phyloP scores from a whole-genome alignment of 179 eudicot species.

The Silene vulgaris region DNA sequence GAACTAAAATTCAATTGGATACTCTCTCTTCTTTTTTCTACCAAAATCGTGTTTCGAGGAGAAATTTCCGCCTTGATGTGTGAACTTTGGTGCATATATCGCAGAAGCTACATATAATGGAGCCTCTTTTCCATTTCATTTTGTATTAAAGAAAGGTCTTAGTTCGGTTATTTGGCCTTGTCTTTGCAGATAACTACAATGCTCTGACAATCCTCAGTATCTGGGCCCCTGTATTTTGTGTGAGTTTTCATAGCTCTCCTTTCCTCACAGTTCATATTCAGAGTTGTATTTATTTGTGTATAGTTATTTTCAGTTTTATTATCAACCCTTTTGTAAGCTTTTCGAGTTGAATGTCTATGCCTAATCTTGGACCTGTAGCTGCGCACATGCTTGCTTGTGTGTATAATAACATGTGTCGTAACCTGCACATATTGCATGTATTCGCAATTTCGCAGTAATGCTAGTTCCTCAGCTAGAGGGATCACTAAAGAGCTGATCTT shows the following conservation, averaged over 20 bases:
- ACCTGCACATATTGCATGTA: constrained; percentile 7
- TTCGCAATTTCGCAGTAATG: neutral
- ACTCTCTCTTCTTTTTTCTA: neutral
- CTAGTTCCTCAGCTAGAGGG: neutral
- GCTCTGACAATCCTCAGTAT: constrained; percentile 71
- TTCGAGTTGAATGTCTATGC: neutral
- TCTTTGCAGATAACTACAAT: constrained; percentile 85
- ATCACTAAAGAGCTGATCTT: neutral
- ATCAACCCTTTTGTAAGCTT: neutral
- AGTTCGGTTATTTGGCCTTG: neutral
- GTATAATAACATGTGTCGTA: neutral
- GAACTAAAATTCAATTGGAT: neutral
- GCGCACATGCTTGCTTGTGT: neutral
- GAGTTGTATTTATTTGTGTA: neutral
- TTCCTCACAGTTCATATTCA: neutral
- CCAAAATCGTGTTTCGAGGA: neutral
- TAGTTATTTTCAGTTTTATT: neutral
- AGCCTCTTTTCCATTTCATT: neutral
- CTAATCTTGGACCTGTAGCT: neutral
- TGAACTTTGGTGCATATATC: neutral
- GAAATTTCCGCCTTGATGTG: neutral
- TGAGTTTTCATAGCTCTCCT: constrained; percentile 41
- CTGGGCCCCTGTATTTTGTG: constrained; percentile 94
- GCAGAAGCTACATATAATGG: neutral
- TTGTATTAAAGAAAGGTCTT: neutral